Evolutionary conservation across 345 rosid species (phyloP).

Genomic region (Salix purpurea): DNA sequence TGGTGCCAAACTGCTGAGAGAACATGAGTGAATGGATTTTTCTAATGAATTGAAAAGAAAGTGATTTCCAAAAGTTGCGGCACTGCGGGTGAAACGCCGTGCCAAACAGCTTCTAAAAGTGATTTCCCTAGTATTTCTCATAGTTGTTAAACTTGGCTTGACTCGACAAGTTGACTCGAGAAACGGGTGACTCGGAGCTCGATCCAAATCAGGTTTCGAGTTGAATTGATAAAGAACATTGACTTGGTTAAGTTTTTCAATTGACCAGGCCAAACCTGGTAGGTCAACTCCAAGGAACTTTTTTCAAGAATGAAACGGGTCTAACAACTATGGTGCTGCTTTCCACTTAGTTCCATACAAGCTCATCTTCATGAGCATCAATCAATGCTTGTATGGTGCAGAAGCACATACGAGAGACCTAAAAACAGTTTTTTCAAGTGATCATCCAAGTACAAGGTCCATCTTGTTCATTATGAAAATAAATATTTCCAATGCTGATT

Average conservation of each 20-base stretch:
- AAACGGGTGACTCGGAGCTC: no score
- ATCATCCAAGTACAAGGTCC: background rate
- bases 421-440: background rate
- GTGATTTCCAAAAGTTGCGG: background rate
- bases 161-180: no score
- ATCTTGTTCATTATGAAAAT: background rate
- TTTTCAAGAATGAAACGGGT: no score
- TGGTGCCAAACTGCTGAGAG: constrained; percentile 25
- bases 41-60: constrained; percentile 26
- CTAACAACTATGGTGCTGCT: no score
- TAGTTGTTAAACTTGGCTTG: no score
- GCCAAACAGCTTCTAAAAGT: no score
- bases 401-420: background rate
- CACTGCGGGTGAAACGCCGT: no score
- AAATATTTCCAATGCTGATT: background rate
- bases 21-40: constrained; percentile 25
- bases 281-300: no score
- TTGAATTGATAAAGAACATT: no score
- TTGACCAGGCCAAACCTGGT: no score
- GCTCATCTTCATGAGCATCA: background rate
- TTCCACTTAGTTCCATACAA: background rate
- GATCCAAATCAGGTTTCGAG: no score
- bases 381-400: background rate
- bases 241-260: no score
- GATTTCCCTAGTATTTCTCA: background rate